Evolutionary conservation across 2,329 filamentous ascomycete species (phyloP), one percentile per base, ranked within the genome.

Genomic region (Xylariaceae sp.): DNA sequence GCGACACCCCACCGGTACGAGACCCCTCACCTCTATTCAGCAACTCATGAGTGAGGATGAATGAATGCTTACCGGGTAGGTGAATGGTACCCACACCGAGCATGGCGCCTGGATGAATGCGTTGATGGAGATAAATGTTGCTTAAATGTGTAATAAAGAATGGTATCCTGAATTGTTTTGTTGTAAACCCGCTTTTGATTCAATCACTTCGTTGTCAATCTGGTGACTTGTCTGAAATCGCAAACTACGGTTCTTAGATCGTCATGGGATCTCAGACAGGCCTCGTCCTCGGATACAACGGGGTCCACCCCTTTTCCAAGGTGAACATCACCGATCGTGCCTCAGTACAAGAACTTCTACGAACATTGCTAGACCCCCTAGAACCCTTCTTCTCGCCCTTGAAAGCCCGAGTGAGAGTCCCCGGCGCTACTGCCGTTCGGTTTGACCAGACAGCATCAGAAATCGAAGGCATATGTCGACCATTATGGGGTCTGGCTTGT

Each of bases 401-500:
- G 49, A 82, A 83, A 68, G 84, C 86, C 9, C 79, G 88, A 51
- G 80, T 92, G 51, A 85, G 84, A 68, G 82, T 87, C 23, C 82
- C 82, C 1, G 88, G 88, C 4, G 83, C 82, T 11, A 90, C 88
- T 0, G 88, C 88, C 15, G 89, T 90, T 17, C 80, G 88, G 30
- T 92, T 92, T 71, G 89, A 92, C 70, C 86, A 90, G 71, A 83
- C 85, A 1, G 89, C 88, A 7, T 88, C 88, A 1, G 88, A 92
- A 69, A 82, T 92, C 39, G 89, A 93, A 74, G 88, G 88, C 23
- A 86, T 87, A 68, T 87, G 86, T 50, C 82, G 89, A 1, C 89
- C 89, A 0, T 78, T 92, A 54, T 92, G 89, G 89, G 89, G 85
- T 1, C 74, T 92, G 15, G 86, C 87, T 2, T 84, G 86, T 13